phyloP scores from a whole-genome alignment of 805 yeast species.

The Pichia nakasei region DNA sequence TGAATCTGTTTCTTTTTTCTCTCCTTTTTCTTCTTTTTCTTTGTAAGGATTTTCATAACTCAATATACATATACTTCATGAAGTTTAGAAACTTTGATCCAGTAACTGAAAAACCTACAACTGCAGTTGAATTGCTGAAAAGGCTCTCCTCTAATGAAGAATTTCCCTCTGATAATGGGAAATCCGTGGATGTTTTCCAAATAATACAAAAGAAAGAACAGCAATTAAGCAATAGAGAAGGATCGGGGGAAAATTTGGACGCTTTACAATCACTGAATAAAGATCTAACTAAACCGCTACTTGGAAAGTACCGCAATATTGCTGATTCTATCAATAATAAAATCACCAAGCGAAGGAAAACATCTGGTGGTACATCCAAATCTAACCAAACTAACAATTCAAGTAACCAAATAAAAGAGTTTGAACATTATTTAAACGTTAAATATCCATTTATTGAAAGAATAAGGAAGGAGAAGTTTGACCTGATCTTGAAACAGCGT shows the following conservation, averaged over 20 bases:
- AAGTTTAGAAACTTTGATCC: slow-evolving; percentile 13
- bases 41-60: too few relatives aligned
- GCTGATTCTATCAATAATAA: slow-evolving; percentile 3
- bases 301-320: not conserved
- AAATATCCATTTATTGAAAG: slow-evolving; percentile 1
- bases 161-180: not conserved
- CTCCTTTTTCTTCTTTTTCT: not conserved
- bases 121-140: slow-evolving; percentile 8
- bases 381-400: slow-evolving; percentile 1
- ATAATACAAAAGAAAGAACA: not conserved
- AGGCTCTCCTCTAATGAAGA: not conserved
- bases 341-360: not conserved
- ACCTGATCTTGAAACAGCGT: not conserved
- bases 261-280: too few relatives aligned
- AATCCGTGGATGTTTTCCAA: not conserved
- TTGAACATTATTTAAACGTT: slow-evolving; percentile 29
- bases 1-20: not conserved
- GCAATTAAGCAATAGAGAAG: too few relatives aligned
- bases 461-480: not conserved
- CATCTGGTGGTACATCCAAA: too few relatives aligned
- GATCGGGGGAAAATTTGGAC: too few relatives aligned
- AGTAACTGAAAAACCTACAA: slow-evolving; percentile 8
- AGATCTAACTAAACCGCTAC: not conserved
- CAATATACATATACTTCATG: slow-evolving; percentile 1
- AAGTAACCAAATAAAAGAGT: slow-evolving; percentile 11